Conservation (phyloP, 2,329 filamentous ascomycete genomes). For the Diplodia intermedia region DNA sequence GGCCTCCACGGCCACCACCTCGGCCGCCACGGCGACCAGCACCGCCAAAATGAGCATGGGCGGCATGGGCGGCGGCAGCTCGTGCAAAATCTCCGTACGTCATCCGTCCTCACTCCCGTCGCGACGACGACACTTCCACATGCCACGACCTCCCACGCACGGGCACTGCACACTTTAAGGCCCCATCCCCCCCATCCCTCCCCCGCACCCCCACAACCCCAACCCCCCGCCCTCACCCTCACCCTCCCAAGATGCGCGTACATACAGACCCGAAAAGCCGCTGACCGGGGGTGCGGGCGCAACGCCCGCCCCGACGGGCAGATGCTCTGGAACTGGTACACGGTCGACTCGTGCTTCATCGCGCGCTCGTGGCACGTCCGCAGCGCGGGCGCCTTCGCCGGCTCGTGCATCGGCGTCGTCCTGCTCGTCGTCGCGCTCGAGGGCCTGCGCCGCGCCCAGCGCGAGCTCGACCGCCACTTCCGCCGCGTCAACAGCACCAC, state of each 20-base stretch:
- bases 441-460: slow-evolving; percentile 70
- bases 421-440: slow-evolving; percentile 77
- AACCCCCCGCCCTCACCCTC: too few relatives aligned
- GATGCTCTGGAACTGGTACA: slow-evolving; percentile 85
- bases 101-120: too few relatives aligned
- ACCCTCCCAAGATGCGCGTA: too few relatives aligned
- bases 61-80: slow-evolving; percentile 35
- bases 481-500: slow-evolving; percentile 47
- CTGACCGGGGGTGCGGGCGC: too few relatives aligned
- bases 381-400: slow-evolving; percentile 76
- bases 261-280: neutral
- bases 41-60: slow-evolving; percentile 21
- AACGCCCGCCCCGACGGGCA: too few relatives aligned
- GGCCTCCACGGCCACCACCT: slow-evolving; percentile 1
- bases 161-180: too few relatives aligned
- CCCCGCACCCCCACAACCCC: too few relatives aligned
- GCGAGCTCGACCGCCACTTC: slow-evolving; percentile 75
- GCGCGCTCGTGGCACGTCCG: slow-evolving; percentile 72
- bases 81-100: slow-evolving; percentile 51
- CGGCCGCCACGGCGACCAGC: slow-evolving; percentile 3
- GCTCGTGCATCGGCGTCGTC: slow-evolving; percentile 78
- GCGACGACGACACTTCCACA: neutral
- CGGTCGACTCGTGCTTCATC: slow-evolving; percentile 75
- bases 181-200: too few relatives aligned
- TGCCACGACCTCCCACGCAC: too few relatives aligned